A percentile compares a stretch with the other conserved stretches of the same genome.
Evolutionary conservation across 179 eudicot genomes (phyloP).

Genomic region (Beta lomatogona): DNA sequence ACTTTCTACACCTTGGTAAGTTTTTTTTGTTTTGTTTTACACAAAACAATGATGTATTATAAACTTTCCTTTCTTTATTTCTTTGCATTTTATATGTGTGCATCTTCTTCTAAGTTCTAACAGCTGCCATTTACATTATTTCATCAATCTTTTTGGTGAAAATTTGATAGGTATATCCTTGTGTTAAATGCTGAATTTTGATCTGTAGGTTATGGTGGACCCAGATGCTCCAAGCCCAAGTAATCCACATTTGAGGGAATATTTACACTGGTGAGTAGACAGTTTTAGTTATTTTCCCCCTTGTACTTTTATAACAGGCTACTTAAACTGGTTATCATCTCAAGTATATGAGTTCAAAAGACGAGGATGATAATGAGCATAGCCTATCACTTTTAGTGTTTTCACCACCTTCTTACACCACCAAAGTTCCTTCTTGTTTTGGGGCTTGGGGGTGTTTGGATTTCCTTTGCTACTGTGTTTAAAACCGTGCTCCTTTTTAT

Average conservation of each 20-base stretch:
- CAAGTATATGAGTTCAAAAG: too few relatives aligned
- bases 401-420: too few relatives aligned
- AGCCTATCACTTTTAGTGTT: too few relatives aligned
- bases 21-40: background rate
- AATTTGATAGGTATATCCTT: background rate
- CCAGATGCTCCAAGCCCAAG: conserved; percentile 53
- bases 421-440: too few relatives aligned
- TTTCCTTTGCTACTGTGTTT: too few relatives aligned
- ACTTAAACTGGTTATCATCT: background rate
- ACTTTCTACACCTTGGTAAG: conserved; percentile 70
- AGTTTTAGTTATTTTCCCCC: background rate
- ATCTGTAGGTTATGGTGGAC: conserved; percentile 43
- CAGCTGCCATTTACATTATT: background rate
- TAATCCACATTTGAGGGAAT: conserved; percentile 38
- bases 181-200: background rate
- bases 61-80: background rate
- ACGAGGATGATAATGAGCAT: too few relatives aligned
- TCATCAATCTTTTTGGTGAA: background rate
- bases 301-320: background rate
- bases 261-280: conserved; percentile 41
- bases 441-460: too few relatives aligned
- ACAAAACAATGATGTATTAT: background rate
- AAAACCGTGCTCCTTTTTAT: too few relatives aligned
- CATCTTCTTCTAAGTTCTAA: background rate
- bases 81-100: too few relatives aligned